Conservation (phyloP, 495 filamentous ascomycete genomes). For the Chlorociboria aeruginascens region DNA sequence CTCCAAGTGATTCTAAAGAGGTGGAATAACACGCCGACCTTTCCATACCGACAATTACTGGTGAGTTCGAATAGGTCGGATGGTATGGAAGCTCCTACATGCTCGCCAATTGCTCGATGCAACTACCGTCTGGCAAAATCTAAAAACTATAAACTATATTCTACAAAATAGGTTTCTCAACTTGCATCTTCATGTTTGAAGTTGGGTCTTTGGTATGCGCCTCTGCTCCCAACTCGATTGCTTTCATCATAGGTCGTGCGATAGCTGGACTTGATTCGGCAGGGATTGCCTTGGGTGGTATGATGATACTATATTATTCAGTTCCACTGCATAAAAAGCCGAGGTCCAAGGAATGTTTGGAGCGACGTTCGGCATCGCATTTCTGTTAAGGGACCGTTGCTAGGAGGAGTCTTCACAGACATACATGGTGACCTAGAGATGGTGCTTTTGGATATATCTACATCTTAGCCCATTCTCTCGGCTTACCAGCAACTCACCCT, state of each 20-base stretch:
- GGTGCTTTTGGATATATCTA: not conserved
- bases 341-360: conserved; percentile 53
- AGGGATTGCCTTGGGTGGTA: conserved; percentile 37
- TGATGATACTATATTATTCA: conserved; percentile 36
- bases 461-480: no score
- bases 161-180: conserved; percentile 36
- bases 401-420: conserved; percentile 40
- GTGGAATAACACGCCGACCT: no score
- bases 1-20: no score
- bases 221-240: conserved; percentile 32
- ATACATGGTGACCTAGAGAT: conserved; percentile 28
- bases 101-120: conserved; percentile 29
- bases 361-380: conserved; percentile 41
- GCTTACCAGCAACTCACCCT: not conserved
- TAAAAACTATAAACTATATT: conserved; percentile 21
- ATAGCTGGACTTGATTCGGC: conserved; percentile 39
- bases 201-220: conserved; percentile 45
- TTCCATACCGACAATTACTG: conserved; percentile 33
- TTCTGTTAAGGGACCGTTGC: conserved; percentile 59
- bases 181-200: conserved; percentile 35
- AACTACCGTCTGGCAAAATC: conserved; percentile 26
- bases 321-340: conserved; percentile 37
- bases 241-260: conserved; percentile 43
- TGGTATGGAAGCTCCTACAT: conserved; percentile 47
- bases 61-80: conserved; percentile 34